These are phyloP conservation scores for Tritrichomonas foetus DNA, from an alignment of 208 protist species.

Conservation along the genomic window DNA sequence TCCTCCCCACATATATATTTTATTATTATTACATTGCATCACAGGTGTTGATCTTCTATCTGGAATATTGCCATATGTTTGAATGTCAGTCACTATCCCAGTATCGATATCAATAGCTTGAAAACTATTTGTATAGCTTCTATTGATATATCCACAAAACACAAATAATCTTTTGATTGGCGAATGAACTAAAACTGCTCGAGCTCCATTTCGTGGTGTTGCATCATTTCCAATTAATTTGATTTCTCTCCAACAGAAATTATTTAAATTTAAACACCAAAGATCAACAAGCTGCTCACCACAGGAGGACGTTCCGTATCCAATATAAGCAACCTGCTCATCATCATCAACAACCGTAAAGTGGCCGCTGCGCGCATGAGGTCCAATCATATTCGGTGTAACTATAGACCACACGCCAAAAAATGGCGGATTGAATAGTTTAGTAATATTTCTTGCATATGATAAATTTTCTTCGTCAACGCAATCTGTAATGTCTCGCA, in stretches of 20 bases:
- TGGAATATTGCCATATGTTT: neutral
- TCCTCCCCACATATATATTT: neutral
- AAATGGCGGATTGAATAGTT: neutral
- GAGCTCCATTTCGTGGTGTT: neutral
- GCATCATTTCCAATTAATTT: neutral
- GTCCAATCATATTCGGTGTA: neutral
- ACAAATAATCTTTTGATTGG: neutral
- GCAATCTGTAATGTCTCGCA: too few species aligned
- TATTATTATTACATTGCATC: neutral
- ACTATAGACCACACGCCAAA: neutral
- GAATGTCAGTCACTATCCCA: neutral
- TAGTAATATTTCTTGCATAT: too few species aligned
- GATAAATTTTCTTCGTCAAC: too few species aligned
- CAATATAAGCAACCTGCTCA: neutral
- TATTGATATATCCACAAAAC: neutral
- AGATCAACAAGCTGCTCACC: neutral
- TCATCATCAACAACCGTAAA: neutral
- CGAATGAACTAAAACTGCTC: neutral
- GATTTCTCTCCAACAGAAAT: neutral
- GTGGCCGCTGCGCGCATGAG: neutral
- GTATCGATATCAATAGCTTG: neutral
- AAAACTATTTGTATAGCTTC: neutral
- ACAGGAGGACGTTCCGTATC: neutral
- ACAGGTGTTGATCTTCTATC: neutral
- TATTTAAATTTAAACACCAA: neutral